These are phyloP conservation scores for Annulohypoxylon nitens DNA, from an alignment of 495 filamentous ascomycete genomes.

Conservation along the genomic window DNA sequence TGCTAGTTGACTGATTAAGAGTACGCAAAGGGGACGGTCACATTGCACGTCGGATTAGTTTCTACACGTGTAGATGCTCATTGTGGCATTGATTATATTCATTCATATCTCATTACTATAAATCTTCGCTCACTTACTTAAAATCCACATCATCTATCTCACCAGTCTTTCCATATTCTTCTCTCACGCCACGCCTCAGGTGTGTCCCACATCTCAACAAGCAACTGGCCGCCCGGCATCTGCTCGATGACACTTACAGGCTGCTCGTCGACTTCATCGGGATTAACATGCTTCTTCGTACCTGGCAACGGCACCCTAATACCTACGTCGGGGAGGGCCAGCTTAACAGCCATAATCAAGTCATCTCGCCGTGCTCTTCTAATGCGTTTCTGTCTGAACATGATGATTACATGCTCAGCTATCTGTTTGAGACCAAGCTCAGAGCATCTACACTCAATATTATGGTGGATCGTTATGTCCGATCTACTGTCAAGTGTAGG, in stretches of 20 bases:
- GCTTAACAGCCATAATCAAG: conserved; percentile 29
- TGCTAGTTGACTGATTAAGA: background rate
- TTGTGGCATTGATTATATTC: background rate
- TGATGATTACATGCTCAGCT: conserved; percentile 8
- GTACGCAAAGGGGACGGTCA: background rate
- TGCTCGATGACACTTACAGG: conserved; percentile 28
- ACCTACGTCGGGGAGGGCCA: conserved; percentile 22
- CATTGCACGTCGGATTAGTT: background rate
- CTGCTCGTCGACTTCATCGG: background rate
- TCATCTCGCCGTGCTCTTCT: conserved; percentile 19
- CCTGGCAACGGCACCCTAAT: background rate
- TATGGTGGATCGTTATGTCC: conserved; percentile 27
- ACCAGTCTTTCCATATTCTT: conserved; percentile 49
- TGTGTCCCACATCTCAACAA: conserved; percentile 44
- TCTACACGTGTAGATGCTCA: background rate
- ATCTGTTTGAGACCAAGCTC: conserved; percentile 15
- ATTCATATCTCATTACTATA: background rate
- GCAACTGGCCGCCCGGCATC: conserved; percentile 20
- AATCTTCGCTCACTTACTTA: conserved; percentile 6
- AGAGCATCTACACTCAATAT: background rate
- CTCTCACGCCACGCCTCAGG: conserved; percentile 32
- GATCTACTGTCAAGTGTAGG: background rate
- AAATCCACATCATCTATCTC: background rate
- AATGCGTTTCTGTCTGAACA: conserved; percentile 10
- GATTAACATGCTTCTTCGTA: background rate